Base-by-base conservation (phyloP, 2,329 filamentous ascomycete genomes). In the Penicillium palitans region DNA sequence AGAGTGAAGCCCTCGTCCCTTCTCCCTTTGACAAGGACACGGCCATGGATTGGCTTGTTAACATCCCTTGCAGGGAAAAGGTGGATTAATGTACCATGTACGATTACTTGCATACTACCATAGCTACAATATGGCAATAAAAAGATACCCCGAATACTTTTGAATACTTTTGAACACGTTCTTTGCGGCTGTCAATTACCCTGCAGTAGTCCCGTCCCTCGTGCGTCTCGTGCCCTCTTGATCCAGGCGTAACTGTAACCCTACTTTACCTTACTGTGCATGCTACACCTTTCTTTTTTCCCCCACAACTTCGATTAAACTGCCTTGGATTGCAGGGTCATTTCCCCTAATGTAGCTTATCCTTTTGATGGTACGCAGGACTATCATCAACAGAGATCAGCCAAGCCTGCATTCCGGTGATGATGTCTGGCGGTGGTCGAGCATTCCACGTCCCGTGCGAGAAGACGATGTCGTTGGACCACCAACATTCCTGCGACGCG, bases 1-100 rank as follows among this genome's bases (percentile, higher is more conserved):
- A 60, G 83, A 84, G 68, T 74, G 68, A 70, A 66, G 66, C 62
- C 61, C 58, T 66, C 61, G 58, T 64, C 63, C 66, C 65, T 67
- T 65, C 68, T 71, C 70, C 71, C 71, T 73, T 65, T 64, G 51
- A 56, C 61, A 68, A 73, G 67, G 68, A 62, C 65, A 64, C 66
- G 55, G 62, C 61, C 60, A 60, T 64, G 55, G 58, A 64, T 66
- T 67, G 59, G 61, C 57, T 53, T 53, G 55, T 58, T 54, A 44
- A 56, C 65, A 70, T 65, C 72, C 74, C 74, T 76, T 76, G 73
- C 74, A 58, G 74, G 60, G 58, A 60, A 60, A 60, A 57, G 55
- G 59, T 60, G 57, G 62, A 64, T 50, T 55, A 59, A 58, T 58
- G 55, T 57, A 61, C 58, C 58, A 64, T 68, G 63, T 64, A 67